phyloP scores from a whole-genome alignment of 2,329 filamentous ascomycete genomes.

The Boeremia exigua region DNA sequence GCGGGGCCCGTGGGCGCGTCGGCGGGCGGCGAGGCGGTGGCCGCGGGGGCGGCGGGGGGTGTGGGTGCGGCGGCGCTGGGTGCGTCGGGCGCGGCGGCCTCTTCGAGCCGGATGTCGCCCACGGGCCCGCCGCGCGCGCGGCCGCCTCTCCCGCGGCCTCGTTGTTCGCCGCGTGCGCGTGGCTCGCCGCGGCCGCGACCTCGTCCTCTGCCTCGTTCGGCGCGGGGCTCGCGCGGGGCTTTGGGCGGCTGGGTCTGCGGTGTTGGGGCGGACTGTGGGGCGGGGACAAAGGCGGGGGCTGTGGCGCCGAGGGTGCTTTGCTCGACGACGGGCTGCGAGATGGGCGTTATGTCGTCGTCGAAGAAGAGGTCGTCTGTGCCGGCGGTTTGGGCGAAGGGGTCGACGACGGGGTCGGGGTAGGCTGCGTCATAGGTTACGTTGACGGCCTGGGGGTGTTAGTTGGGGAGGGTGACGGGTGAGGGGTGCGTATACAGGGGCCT shows the following conservation, averaged over 20 bases:
- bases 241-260: slow-evolving; percentile 32
- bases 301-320: slow-evolving; percentile 31
- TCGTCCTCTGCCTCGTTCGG: slow-evolving; percentile 32
- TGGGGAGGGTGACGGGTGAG: too few relatives aligned
- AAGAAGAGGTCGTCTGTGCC: slow-evolving; percentile 59
- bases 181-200: slow-evolving; percentile 32
- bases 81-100: slow-evolving; percentile 29
- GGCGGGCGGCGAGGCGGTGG: slow-evolving; percentile 20
- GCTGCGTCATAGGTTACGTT: slow-evolving; percentile 35
- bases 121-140: slow-evolving; percentile 18
- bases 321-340: slow-evolving; percentile 51
- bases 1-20: slow-evolving; percentile 32
- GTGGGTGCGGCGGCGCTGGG: slow-evolving; percentile 18
- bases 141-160: slow-evolving; percentile 32
- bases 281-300: slow-evolving; percentile 27
- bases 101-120: slow-evolving; percentile 16
- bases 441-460: not conserved
- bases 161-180: slow-evolving; percentile 30
- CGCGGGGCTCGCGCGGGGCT: slow-evolving; percentile 34
- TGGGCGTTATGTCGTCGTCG: slow-evolving; percentile 58
- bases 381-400: slow-evolving; percentile 58
- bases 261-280: slow-evolving; percentile 23
- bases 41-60: slow-evolving; percentile 17
- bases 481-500: slow-evolving; percentile 15
- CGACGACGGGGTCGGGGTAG: slow-evolving; percentile 41